Base-by-base conservation (phyloP, 1,284 basidiomycete genomes). In the Irpex sp. region DNA sequence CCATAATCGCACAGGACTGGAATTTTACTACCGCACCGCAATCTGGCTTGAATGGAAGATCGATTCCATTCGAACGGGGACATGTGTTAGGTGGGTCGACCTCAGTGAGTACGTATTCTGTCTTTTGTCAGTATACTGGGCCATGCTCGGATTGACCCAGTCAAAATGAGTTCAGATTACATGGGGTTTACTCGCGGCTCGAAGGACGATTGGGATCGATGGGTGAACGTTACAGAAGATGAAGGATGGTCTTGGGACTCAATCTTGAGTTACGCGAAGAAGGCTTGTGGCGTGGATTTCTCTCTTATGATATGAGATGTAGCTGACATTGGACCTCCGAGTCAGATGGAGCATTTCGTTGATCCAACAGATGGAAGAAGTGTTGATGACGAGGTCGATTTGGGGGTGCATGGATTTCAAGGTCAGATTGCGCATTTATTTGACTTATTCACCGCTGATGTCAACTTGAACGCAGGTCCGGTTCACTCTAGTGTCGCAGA, bases 401-500 rank as follows among this genome's bases (percentile, higher is more conserved):
- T 75, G 0, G 51, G 65, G 0, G 63, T 71, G 3, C 78, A 79
- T 64, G 72, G 75, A 1, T 65, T 62, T 51, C 17, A 54, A n/a
- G 53, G 53, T 54, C 8, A 21, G 53, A 7, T 26, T 26, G 21
- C 21, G 21, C 21, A 26, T 26, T 26, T 26, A 26, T 1, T 26
- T 26, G 21, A 26, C 21, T 26, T 26, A 26, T 26, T 26, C 21
- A 26, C 21, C 21, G 21, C 21, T 26, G 21, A 26, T 26, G 21
- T 26, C 21, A 26, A 26, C 21, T 26, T 26, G 21, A 26, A 26
- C 21, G 21, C 21, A 31, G 78, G 76, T n/a, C 64, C 70, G 31
- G 46, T 75, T 2, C 60, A 67, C 0, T 68, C 76, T 60, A 77
- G 74, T 57, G 64, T 79, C 26, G 70, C 71, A 5, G 75, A 74